phyloP scores from a whole-genome alignment of 805 yeast species.

The Lipomyces sp. region DNA sequence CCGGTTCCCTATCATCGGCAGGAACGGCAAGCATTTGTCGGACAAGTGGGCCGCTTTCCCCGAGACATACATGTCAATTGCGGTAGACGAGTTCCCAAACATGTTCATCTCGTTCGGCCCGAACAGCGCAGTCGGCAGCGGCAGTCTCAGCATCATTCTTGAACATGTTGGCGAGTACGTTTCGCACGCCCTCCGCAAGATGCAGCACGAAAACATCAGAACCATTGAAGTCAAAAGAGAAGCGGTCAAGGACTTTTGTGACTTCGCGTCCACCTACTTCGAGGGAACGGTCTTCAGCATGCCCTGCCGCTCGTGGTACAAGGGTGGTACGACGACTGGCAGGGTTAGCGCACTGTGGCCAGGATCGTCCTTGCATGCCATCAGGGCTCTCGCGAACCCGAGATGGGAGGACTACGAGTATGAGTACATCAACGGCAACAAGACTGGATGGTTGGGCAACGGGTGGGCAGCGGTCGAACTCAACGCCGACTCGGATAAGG shows the following conservation, averaged over 20 bases:
- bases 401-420: constrained; percentile 27
- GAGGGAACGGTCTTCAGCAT: constrained; percentile 6
- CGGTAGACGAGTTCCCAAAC: constrained; percentile 27
- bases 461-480: constrained; percentile 11
- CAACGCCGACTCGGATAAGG: constrained; percentile 3
- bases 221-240: constrained; percentile 13
- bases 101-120: constrained; percentile 26
- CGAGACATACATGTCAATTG: constrained; percentile 21
- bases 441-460: constrained; percentile 14
- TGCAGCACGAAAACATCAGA: constrained; percentile 14
- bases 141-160: constrained; percentile 12
- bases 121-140: constrained; percentile 16
- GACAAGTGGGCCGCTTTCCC: constrained; percentile 24
- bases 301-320: constrained; percentile 21
- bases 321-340: constrained; percentile 13
- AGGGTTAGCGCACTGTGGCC: constrained; percentile 22
- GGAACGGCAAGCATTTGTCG: constrained; percentile 11
- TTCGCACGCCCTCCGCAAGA: constrained; percentile 8
- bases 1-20: constrained; percentile 26
- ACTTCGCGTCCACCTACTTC: constrained; percentile 11
- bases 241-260: constrained; percentile 12
- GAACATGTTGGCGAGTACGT: constrained; percentile 21
- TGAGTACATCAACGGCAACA: constrained; percentile 9
- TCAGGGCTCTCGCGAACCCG: constrained; percentile 14
- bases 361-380: constrained; percentile 19